Evolutionary conservation across 2,329 filamentous ascomycete species (phyloP), one percentile per base, ranked within the genome.

Genomic region (Fusarium domesticum): DNA sequence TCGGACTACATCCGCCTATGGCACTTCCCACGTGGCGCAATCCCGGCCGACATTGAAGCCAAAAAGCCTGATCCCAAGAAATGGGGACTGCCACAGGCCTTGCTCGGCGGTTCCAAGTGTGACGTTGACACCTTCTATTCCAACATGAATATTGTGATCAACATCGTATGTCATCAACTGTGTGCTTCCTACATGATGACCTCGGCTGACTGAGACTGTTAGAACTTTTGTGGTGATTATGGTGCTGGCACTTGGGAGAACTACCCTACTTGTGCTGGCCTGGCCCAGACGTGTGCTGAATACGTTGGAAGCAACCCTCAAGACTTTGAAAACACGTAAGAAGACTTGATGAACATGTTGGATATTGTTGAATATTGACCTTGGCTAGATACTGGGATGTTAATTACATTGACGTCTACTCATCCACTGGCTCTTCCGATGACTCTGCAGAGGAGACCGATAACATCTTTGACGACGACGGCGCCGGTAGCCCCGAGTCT

Each of bases 191-290:
- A 1, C 6, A 7, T 18, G 7, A 1, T 2, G 6, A 16, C 3
- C 3, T 38, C 31, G 6, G 23, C 32, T n/a, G 14, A 18, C 36
- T 33, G 48, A 25, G 45, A 16, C n/a, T 45, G 15, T 5, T 35
- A 76, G 72, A 74, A 87, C 39, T 89, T 93, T 63, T 93, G 89
- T 60, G 88, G 88, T 18, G 80, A 84, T 57, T 91, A 85, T 75
- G 86, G 85, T 1, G 82, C 65, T 33, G 64, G 63, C 5, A 59
- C 67, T 14, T 77, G 75, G 74, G 63, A 61, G 15, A 54, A 54
- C 5, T 54, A 61, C 11, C 67, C 70, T 14, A 60, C 66, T 12
- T 76, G 72, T 51, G 58, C 58, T 43, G 44, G 55, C 8, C 61
- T 67, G n/a, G 72, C 72, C 1, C 56, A 68, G 5, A 74, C 72